Conservation (phyloP, 2,329 filamentous ascomycete species). For the Colletotrichum agaves region DNA sequence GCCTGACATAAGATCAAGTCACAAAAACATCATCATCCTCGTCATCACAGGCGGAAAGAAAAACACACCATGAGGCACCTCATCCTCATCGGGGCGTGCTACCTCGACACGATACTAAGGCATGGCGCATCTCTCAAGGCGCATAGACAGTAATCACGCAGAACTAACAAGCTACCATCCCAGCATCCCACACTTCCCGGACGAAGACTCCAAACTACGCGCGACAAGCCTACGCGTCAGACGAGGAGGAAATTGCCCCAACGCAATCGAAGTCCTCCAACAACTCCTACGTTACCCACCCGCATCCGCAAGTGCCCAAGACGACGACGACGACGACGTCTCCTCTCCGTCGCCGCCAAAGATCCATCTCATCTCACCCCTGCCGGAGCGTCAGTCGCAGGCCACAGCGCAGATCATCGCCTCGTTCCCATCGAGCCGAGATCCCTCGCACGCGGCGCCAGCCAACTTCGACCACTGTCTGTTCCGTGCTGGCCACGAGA, state of each 20-base stretch:
- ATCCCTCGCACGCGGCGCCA: slow-evolving; percentile 30
- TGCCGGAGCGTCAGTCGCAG: slow-evolving; percentile 64
- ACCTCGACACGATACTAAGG: slow-evolving; percentile 77
- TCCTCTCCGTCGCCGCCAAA: slow-evolving; percentile 39
- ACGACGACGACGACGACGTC: not conserved
- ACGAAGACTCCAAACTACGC: slow-evolving; percentile 78
- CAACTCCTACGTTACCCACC: slow-evolving; percentile 60
- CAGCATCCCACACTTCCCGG: slow-evolving; percentile 74
- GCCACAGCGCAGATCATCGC: slow-evolving; percentile 62
- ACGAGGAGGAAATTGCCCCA: slow-evolving; percentile 79
- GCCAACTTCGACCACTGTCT: slow-evolving; percentile 68
- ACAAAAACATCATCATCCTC: not conserved
- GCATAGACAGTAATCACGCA: not conserved
- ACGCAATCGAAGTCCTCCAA: slow-evolving; percentile 76
- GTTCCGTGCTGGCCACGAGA: slow-evolving; percentile 62
- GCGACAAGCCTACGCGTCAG: slow-evolving; percentile 68
- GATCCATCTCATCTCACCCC: slow-evolving; percentile 59
- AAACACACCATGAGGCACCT: slow-evolving; percentile 68
- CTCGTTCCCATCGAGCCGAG: slow-evolving; percentile 58
- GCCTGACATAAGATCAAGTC: not conserved
- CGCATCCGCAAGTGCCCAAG: not conserved
- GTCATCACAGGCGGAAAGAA: not conserved
- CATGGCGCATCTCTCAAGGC: slow-evolving; percentile 47
- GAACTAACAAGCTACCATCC: not conserved
- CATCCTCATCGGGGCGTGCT: slow-evolving; percentile 74